Evolutionary conservation across 352 stramenopile genomes (phyloP), one percentile per base, ranked within the genome.

Genomic region (Globisporangium spiculum): DNA sequence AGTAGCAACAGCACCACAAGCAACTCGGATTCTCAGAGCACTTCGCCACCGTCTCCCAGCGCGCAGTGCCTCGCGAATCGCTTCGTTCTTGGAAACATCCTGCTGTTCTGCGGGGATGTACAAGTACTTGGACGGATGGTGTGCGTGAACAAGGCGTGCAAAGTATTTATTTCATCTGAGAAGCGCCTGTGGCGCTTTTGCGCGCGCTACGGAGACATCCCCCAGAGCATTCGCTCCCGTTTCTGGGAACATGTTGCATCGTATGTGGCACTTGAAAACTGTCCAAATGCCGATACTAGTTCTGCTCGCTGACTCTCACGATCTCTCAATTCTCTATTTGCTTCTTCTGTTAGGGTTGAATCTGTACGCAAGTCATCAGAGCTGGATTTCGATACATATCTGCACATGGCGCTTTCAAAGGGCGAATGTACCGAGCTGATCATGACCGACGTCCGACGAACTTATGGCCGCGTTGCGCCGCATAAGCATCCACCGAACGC

Each of bases 351-450:
- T 30, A 69, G 14, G 59, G 68, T 32, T 78, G 80, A 20, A 68
- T 82, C n/a, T n/a, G 65, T 82, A 0, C 86, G 86, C 8, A 66
- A 79, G 3, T 38, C 77, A 9, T 88, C 84, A 0, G 84, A 94
- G 41, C 52, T 89, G 26, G 88, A 96, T 71, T 96, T 92, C 56
- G 84, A 92, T 52, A 94, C 87, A 54, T 94, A 96, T 57, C 66
- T 94, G 66, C 81, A 93, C 27, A 93, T 94, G 86, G 85, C 84
- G 20, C 70, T 91, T 38, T 94, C 87, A 3, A 96, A 94, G 58
- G 83, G 84, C n/a, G 87, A 94, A 34, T 89, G 76, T 32, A 93
- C 85, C 9, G 87, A 96, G 65, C 70, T 90, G 3, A 96, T 96
- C 59, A 71, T 88, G 71, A 94, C 84, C n/a, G 88, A 96, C 63